Conservation (phyloP, 2,329 filamentous ascomycete species). For the Ophiosphaerella herpotricha region DNA sequence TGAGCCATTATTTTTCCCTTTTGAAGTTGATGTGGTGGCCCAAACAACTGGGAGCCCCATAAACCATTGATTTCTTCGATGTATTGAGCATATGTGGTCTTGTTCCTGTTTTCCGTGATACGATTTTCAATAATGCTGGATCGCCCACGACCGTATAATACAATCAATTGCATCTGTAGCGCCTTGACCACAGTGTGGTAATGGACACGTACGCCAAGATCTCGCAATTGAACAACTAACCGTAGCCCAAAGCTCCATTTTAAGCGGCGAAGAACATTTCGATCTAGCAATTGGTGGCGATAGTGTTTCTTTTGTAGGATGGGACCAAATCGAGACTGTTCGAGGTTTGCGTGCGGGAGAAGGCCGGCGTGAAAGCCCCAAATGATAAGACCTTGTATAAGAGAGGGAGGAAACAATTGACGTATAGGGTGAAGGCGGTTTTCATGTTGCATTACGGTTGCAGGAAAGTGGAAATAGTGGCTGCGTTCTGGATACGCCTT, state of each 20-base stretch:
- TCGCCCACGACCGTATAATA: slow-evolving; percentile 34
- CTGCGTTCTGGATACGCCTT: slow-evolving; percentile 12
- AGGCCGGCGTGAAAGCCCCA: slow-evolving; percentile 43
- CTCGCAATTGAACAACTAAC: slow-evolving; percentile 33
- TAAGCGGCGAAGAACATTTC: slow-evolving; percentile 18
- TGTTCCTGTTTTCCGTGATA: slow-evolving; percentile 28
- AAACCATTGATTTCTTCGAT: slow-evolving; percentile 32
- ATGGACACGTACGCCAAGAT: slow-evolving; percentile 33
- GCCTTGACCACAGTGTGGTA: slow-evolving; percentile 30
- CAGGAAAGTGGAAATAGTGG: slow-evolving; percentile 24
- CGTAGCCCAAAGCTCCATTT: slow-evolving; percentile 37
- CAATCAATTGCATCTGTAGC: slow-evolving; percentile 32
- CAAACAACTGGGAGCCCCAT: slow-evolving; percentile 34
- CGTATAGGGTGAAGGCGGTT: slow-evolving; percentile 31
- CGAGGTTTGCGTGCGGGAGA: slow-evolving; percentile 25
- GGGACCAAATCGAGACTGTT: slow-evolving; percentile 28
- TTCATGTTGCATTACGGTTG: slow-evolving; percentile 7
- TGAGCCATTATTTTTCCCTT: slow-evolving; percentile 7
- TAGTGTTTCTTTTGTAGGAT: slow-evolving; percentile 30
- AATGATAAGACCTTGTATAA: slow-evolving; percentile 37
- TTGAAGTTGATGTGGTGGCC: slow-evolving; percentile 22
- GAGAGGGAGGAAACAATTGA: slow-evolving; percentile 25
- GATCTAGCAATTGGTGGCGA: slow-evolving; percentile 22
- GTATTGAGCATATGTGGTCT: slow-evolving; percentile 25
- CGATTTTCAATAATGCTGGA: slow-evolving; percentile 30